A percentile compares a stretch with the other conserved stretches of the same genome.
phyloP scores from a whole-genome alignment of 192 early-diverging fungal genomes.

The Backusella parvicylindrica region DNA sequence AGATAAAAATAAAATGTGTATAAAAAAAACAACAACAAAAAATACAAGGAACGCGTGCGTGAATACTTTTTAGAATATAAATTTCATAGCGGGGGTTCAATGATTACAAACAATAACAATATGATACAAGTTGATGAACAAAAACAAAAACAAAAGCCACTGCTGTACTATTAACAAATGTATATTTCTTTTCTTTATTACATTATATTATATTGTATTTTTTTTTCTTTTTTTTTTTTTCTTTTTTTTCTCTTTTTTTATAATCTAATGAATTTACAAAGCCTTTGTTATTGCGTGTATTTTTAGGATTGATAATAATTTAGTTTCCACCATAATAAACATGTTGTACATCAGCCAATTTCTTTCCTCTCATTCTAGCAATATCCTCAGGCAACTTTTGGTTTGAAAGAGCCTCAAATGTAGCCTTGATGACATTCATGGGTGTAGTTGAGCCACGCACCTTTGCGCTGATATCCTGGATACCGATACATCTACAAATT shows the following conservation, averaged over 20 bases:
- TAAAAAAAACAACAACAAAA: neutral
- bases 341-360: constrained; percentile 86
- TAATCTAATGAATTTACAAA: neutral
- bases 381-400: constrained; percentile 86
- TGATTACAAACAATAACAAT: neutral
- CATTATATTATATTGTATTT: neutral
- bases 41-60: neutral
- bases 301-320: neutral
- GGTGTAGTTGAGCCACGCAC: constrained; percentile 90
- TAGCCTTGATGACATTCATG: constrained; percentile 97
- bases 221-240: neutral
- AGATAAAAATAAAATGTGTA: neutral
- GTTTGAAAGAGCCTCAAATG: constrained; percentile 81
- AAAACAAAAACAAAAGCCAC: no score
- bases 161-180: no score
- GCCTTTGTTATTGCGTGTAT: neutral
- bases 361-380: constrained; percentile 83
- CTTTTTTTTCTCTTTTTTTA: constrained; percentile 3
- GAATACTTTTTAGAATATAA: neutral
- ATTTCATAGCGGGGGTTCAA: neutral
- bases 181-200: no score
- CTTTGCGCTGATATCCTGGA: constrained; percentile 89
- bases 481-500: constrained; percentile 89
- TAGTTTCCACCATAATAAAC: constrained; percentile 74
- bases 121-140: no score